Base-by-base conservation (phyloP, 2,329 filamentous ascomycete genomes). In the Metarhizium humberi region DNA sequence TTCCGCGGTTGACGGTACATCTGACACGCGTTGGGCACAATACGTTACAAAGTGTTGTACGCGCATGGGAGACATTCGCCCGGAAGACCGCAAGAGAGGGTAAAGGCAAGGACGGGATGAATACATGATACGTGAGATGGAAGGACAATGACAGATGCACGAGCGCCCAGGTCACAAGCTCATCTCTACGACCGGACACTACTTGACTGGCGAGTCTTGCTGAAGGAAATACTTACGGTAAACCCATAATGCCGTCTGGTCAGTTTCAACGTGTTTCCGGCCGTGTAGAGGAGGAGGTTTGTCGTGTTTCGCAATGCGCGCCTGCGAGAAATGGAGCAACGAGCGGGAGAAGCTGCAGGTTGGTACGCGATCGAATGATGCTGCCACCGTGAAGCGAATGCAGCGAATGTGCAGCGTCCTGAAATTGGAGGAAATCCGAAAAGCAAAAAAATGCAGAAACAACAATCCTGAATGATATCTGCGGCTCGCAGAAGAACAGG, bases 161-260 rank as follows among this genome's bases (percentile, higher is more conserved):
- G 16, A 42, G 51, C 42, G 43, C 40, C 8, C 53, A 20, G 13
- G 36, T 43, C 40, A 48, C 53, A 20, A 53, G 30, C 34, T 36
- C 48, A 34, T 47, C 36, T 40, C 38, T 47, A 38, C 16, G 4
- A 47, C 32, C 25, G 18, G 20, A 38, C 49, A 32, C 48, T 18
- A 30, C 20, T 40, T 18, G 38, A 32, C 20, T n/a, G n/a, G 30
- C 30, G 46, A 47, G 51, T 16, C n/a, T 18, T 36, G 32, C 25
- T 29, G 38, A 38, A 32, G 49, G 60, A 55, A 58, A 57, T 56
- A 74, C 75, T 75, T 73, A 77, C 75, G 74, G 75, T 52, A 76
- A 74, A 64, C 75, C 75, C 75, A 77, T 77, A 52, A 48, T 63
- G 62, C n/a, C 20, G 18, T 29, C n/a, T 48, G 18, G 36, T 48